These are phyloP conservation scores for Boletellus ananas DNA, from an alignment of 768 basidiomycete species.

Conservation along the genomic window DNA sequence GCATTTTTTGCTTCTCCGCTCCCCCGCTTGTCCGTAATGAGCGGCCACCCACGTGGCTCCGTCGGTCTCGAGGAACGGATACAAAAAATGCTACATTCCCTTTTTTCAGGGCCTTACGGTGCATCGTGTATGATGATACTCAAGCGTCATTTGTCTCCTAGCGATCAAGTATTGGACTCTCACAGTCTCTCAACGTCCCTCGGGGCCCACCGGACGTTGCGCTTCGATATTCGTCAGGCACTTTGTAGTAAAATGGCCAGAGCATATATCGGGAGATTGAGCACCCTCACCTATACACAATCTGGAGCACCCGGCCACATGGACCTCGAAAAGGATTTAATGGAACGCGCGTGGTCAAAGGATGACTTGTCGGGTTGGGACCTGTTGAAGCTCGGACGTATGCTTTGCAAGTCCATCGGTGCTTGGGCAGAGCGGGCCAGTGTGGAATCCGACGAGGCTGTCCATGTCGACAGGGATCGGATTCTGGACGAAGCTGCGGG, in stretches of 20 bases:
- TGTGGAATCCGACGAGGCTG: constrained; percentile 26
- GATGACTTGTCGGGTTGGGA: constrained; percentile 69
- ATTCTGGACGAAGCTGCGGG: constrained; percentile 69
- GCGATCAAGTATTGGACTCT: constrained; percentile 22
- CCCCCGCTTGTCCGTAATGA: constrained; percentile 59
- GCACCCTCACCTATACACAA: constrained; percentile 48
- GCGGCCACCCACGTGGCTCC: constrained; percentile 31
- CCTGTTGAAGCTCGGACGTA: constrained; percentile 51
- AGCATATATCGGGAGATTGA: constrained; percentile 57
- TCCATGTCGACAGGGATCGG: constrained; percentile 42
- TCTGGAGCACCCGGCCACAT: constrained; percentile 59
- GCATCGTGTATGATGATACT: constrained; percentile 62
- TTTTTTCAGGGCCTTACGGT: constrained; percentile 65
- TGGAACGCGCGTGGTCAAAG: constrained; percentile 73
- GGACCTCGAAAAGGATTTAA: constrained; percentile 57
- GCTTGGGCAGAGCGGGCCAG: constrained; percentile 50
- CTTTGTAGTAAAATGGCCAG: constrained; percentile 61
- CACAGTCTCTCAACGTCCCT: constrained; percentile 40
- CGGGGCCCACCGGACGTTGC: constrained; percentile 59
- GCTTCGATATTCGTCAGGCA: constrained; percentile 59
- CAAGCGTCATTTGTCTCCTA: constrained; percentile 49
- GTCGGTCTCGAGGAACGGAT: constrained; percentile 50
- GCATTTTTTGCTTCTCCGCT: constrained; percentile 64
- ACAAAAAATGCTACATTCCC: constrained; percentile 49
- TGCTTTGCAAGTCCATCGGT: constrained; percentile 51